phyloP scores from a whole-genome alignment of 805 yeast genomes.

The Tetrapisispora namnaoensis region DNA sequence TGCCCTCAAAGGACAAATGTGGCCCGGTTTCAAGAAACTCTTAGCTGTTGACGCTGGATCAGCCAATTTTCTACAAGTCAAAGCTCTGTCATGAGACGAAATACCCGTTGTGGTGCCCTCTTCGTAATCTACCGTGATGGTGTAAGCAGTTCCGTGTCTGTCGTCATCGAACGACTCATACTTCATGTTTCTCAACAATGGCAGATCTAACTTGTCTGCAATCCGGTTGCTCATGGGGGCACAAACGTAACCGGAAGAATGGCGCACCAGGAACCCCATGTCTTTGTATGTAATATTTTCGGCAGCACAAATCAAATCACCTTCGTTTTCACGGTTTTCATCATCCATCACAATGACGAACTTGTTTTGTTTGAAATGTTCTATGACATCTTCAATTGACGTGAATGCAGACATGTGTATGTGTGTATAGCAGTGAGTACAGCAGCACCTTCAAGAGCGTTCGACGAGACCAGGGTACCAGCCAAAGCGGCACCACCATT shows the following conservation, averaged over 20 bases:
- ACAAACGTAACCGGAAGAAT: constrained; percentile 87
- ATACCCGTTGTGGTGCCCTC: constrained; percentile 96
- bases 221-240: constrained; percentile 70
- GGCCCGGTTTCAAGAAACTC: constrained; percentile 89
- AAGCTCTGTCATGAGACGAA: constrained; percentile 85
- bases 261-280: constrained; percentile 89
- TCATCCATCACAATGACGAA: constrained; percentile 95
- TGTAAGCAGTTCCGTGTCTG: constrained; percentile 94
- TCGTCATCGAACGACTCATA: constrained; percentile 40
- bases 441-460: neutral
- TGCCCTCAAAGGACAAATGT: constrained; percentile 86
- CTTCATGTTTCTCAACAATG: constrained; percentile 46
- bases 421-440: neutral
- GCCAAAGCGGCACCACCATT: too few species aligned
- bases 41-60: constrained; percentile 38
- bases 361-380: constrained; percentile 31
- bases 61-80: constrained; percentile 69
- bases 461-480: too few species aligned
- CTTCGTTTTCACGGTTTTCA: constrained; percentile 93
- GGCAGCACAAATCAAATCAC: constrained; percentile 93
- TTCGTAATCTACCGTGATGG: constrained; percentile 77
- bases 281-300: constrained; percentile 64
- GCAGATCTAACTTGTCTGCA: constrained; percentile 75
- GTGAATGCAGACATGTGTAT: constrained; percentile 9
- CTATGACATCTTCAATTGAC: constrained; percentile 24